These are phyloP conservation scores for Gamsiella multidivaricata DNA, from an alignment of 192 early-diverging fungal genomes.

Conservation along the genomic window DNA sequence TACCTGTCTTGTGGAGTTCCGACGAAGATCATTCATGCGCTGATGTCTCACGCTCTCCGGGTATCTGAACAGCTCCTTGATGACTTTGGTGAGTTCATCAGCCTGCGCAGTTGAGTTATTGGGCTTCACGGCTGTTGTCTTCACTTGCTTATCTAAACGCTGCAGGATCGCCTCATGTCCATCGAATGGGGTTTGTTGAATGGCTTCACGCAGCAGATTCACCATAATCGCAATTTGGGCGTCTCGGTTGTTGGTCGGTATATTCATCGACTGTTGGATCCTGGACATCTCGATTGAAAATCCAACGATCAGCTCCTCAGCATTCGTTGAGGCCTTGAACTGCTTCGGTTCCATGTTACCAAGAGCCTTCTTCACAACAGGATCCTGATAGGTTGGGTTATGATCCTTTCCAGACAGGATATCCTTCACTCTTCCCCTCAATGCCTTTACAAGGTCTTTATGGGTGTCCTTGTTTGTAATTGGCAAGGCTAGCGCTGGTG, in stretches of 20 bases:
- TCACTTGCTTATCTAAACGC: constrained; percentile 25
- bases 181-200: constrained; percentile 53
- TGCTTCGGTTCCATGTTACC: constrained; percentile 53
- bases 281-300: constrained; percentile 58
- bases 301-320: constrained; percentile 58
- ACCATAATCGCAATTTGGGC: constrained; percentile 59
- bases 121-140: constrained; percentile 19
- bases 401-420: constrained; percentile 59
- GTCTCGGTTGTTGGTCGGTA: constrained; percentile 55
- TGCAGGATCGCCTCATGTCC: constrained; percentile 35
- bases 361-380: constrained; percentile 52
- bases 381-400: constrained; percentile 60
- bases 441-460: constrained; percentile 56
- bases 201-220: constrained; percentile 54
- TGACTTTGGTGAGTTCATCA: constrained; percentile 56
- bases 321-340: constrained; percentile 55
- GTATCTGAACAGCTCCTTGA: constrained; percentile 57
- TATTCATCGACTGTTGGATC: constrained; percentile 44
- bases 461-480: constrained; percentile 55
- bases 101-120: constrained; percentile 37
- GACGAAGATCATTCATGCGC: constrained; percentile 55
- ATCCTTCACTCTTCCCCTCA: constrained; percentile 56
- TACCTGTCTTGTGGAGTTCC: constrained; percentile 60
- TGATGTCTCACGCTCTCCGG: constrained; percentile 41
- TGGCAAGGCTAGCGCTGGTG: constrained; percentile 10